Evolutionary conservation across 202 grass and related monocot genomes (phyloP), one percentile per base, ranked within the genome.

Genomic region (Setaria viridis): DNA sequence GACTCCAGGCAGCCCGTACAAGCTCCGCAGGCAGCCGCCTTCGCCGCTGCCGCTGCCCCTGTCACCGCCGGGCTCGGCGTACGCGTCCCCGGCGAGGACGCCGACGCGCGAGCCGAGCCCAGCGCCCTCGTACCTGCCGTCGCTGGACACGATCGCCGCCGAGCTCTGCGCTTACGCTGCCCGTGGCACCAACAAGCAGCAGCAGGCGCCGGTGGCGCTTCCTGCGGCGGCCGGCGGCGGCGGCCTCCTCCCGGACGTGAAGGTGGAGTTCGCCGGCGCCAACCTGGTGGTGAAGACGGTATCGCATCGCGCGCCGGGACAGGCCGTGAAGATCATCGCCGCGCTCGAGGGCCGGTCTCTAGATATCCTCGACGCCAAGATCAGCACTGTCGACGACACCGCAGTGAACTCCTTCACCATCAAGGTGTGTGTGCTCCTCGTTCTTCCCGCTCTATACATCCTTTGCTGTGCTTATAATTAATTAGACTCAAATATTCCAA

Each of bases 391-490:
- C 7, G 89, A 94, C 74, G 91, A 96, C 67, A 96, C 91, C 54
- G 87, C 93, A 68, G 84, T 99, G 37, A 96, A 96, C 88, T 91
- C 97, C 21, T 99, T 94, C 97, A 99, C 92, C 54, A 91, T 96
- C 76, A 99, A 99, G 94, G 97, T 98, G 55, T 19, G 11, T 25
- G 50, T 19, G 39, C 12, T 33, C 34, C 53, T 58, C 21, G 55
- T 49, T 9, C 21, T 62, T 46, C 39, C 20, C 1, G 33, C 17
- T 16, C 54, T 11, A 11, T 20, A 11, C 10, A 29, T 9, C 16
- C 11, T 50, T 35, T 19, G 6, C 51, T 35, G 11, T 15, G 55
- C 2, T 15, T 5, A 20, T n/a, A 56, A 49, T 54, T 12, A 62
- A 63, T 6, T 72, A 14, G 10, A 32, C 46, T 12, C 5, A 41